These are phyloP conservation scores for Blastocladiella britannica DNA, from an alignment of 192 early-diverging fungal species.

Conservation along the genomic window DNA sequence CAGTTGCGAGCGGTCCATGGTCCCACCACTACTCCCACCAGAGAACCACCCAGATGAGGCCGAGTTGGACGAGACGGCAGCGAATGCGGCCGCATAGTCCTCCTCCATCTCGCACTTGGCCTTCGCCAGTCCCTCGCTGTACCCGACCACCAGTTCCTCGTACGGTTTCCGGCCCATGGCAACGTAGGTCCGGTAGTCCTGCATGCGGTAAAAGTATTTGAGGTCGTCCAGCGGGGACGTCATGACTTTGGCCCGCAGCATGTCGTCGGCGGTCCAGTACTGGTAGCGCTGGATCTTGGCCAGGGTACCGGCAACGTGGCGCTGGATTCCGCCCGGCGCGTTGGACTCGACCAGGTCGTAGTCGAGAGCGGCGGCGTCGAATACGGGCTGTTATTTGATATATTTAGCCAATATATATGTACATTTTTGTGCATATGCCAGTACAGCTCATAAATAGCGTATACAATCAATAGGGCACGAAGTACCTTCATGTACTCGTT, in stretches of 20 bases:
- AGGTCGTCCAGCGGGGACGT: background rate
- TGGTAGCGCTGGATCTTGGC: background rate
- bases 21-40: no score
- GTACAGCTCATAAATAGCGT: no score
- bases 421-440: no score
- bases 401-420: no score
- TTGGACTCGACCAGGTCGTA: background rate
- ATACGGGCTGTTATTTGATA: no score
- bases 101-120: background rate
- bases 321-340: background rate
- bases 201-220: background rate
- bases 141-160: background rate
- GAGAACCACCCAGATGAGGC: no score
- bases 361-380: background rate
- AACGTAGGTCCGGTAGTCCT: background rate
- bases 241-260: background rate
- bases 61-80: background rate
- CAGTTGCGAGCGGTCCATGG: background rate
- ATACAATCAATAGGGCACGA: no score
- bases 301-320: background rate
- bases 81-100: background rate
- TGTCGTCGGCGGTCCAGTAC: background rate
- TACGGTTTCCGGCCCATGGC: background rate
- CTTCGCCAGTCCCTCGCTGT: background rate
- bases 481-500: background rate